These are phyloP conservation scores for Drechslerella coelobrocha DNA, from an alignment of 2,329 filamentous ascomycete species.

Conservation along the genomic window DNA sequence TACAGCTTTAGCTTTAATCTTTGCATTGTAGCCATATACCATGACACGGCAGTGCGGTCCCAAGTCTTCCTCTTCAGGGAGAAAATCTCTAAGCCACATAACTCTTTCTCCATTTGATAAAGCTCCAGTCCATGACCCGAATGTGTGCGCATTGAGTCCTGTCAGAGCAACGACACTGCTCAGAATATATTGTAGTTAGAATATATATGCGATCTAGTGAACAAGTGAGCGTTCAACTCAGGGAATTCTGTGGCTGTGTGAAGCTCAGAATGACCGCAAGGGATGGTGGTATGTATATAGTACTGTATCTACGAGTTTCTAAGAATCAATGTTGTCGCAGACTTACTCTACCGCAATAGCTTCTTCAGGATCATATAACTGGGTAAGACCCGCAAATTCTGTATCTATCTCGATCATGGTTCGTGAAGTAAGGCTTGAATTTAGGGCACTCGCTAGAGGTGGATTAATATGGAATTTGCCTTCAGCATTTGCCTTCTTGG, in stretches of 20 bases:
- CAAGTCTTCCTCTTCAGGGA: slow-evolving; percentile 24
- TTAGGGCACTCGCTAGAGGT: no score
- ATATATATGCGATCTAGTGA: no score
- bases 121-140: slow-evolving; percentile 47
- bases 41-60: slow-evolving; percentile 47
- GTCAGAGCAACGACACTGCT: slow-evolving; percentile 50
- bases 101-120: background rate
- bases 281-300: background rate
- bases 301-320: background rate
- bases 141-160: slow-evolving; percentile 52
- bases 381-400: slow-evolving; percentile 51
- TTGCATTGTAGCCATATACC: slow-evolving; percentile 52
- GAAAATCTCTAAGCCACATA: slow-evolving; percentile 53
- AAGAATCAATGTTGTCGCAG: background rate
- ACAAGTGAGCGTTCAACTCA: no score
- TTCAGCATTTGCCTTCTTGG: background rate
- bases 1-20: slow-evolving; percentile 9
- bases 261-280: background rate
- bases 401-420: slow-evolving; percentile 28
- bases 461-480: slow-evolving; percentile 5
- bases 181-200: background rate
- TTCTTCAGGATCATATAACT: slow-evolving; percentile 35
- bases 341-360: slow-evolving; percentile 47
- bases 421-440: background rate
- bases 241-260: no score